Percentiles rank a stretch among this genome's conserved stretches.
Evolutionary conservation across 2,329 filamentous ascomycete species (phyloP).

Genomic region (Alternaria incomplexa): DNA sequence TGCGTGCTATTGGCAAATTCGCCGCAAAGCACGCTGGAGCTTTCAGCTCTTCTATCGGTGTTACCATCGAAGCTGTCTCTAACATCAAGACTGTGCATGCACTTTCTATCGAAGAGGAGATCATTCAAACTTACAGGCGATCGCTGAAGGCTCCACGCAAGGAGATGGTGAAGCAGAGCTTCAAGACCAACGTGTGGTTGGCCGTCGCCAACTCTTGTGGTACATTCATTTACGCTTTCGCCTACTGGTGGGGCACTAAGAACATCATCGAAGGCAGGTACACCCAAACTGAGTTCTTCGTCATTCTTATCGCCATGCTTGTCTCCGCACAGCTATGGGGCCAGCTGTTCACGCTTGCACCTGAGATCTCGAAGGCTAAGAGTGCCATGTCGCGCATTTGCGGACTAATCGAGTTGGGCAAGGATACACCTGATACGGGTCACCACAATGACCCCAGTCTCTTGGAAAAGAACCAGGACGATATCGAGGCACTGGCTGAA

Average conservation of each 20-base stretch:
- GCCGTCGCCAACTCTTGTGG: slow-evolving; percentile 66
- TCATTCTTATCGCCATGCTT: slow-evolving; percentile 73
- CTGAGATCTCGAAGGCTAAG: slow-evolving; percentile 73
- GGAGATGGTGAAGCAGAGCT: slow-evolving; percentile 57
- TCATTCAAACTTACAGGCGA: slow-evolving; percentile 53
- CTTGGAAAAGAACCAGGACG: slow-evolving; percentile 59
- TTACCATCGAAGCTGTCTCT: slow-evolving; percentile 59
- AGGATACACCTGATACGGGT: slow-evolving; percentile 42
- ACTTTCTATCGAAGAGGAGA: slow-evolving; percentile 59
- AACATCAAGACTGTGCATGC: slow-evolving; percentile 61
- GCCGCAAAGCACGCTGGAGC: slow-evolving; percentile 62
- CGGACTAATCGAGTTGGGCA: slow-evolving; percentile 59
- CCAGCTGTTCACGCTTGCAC: slow-evolving; percentile 76
- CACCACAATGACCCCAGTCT: slow-evolving; percentile 85
- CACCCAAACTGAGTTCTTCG: slow-evolving; percentile 73
- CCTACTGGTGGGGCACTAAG: slow-evolving; percentile 81
- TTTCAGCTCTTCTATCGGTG: slow-evolving; percentile 58
- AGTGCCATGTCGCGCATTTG: slow-evolving; percentile 77
- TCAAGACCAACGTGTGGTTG: slow-evolving; percentile 65
- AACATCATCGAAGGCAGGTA: slow-evolving; percentile 71
- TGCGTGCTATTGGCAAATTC: slow-evolving; percentile 65
- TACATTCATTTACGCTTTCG: slow-evolving; percentile 74
- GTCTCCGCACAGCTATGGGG: slow-evolving; percentile 76
- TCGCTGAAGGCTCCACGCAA: slow-evolving; percentile 56
- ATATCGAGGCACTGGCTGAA: slow-evolving; percentile 42